Evolutionary conservation across 306 rosid genomes (phyloP).

Genomic region (Cucumis cinereus): DNA sequence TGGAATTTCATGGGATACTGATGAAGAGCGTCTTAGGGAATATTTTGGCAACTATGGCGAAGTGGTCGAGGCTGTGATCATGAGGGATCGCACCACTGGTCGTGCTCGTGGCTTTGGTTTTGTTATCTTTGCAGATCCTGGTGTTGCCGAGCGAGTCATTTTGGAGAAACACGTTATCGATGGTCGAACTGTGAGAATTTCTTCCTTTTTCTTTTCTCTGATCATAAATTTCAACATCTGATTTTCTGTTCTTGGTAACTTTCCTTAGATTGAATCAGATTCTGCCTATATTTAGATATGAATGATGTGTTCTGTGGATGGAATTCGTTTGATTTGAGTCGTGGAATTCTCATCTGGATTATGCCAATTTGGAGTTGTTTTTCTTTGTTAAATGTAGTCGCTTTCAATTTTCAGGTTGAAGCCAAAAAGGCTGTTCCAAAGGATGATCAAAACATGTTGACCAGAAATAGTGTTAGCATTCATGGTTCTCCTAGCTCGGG

Average conservation of each 20-base stretch:
- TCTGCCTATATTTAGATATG: neutral
- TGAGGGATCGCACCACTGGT: constrained; percentile 91
- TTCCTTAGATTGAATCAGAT: neutral
- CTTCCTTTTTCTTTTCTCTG: neutral
- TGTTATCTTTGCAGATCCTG: constrained; percentile 77
- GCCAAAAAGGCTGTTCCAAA: constrained; percentile 96
- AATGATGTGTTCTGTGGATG: neutral
- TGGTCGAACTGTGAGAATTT: constrained; percentile 73
- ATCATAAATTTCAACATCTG: constrained; percentile 8
- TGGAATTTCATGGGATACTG: constrained; percentile 97
- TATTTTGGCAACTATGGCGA: constrained; percentile 75
- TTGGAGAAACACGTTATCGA: constrained; percentile 82
- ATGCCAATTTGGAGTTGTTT: neutral
- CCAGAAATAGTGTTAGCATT: constrained; percentile 32
- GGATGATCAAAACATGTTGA: constrained; percentile 62
- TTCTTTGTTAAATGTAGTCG: neutral
- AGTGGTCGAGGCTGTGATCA: constrained; percentile 90
- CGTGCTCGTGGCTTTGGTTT: constrained; percentile 97
- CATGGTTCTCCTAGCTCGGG: constrained; percentile 72
- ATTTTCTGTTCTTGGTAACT: neutral
- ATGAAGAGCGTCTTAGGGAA: constrained; percentile 80
- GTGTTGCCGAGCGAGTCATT: constrained; percentile 72
- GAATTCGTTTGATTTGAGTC: neutral
- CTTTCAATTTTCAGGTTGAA: constrained; percentile 61
- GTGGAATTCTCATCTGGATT: neutral